These are phyloP conservation scores for Apiospora arundinis DNA, from an alignment of 2,329 filamentous ascomycete genomes.

Conservation along the genomic window DNA sequence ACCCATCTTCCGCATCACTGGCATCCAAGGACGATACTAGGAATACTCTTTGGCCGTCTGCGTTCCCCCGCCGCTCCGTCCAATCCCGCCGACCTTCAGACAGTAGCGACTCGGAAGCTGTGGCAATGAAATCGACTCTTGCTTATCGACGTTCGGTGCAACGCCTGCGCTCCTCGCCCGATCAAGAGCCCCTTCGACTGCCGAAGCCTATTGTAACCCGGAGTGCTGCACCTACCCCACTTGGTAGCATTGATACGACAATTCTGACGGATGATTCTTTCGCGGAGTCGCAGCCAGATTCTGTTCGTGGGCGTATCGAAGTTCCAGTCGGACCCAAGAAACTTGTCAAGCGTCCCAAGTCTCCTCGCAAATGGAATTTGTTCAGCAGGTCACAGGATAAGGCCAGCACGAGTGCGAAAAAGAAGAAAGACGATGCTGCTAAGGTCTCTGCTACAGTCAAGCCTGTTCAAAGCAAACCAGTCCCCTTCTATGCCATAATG, in stretches of 20 bases:
- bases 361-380: slow-evolving; percentile 68
- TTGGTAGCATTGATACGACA: slow-evolving; percentile 63
- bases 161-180: slow-evolving; percentile 52
- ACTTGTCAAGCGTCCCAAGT: slow-evolving; percentile 59
- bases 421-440: slow-evolving; percentile 41
- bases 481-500: slow-evolving; percentile 68
- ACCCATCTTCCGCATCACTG: slow-evolving; percentile 48
- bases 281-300: slow-evolving; percentile 47
- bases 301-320: slow-evolving; percentile 39
- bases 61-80: slow-evolving; percentile 49
- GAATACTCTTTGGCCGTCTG: slow-evolving; percentile 60
- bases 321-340: slow-evolving; percentile 54
- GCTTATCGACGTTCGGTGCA: slow-evolving; percentile 63
- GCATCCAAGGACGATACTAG: slow-evolving; percentile 48
- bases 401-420: slow-evolving; percentile 43
- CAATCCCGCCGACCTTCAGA: slow-evolving; percentile 56
- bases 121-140: slow-evolving; percentile 55
- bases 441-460: slow-evolving; percentile 56
- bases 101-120: slow-evolving; percentile 60
- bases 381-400: slow-evolving; percentile 62
- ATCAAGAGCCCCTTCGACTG: slow-evolving; percentile 51
- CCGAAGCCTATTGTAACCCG: slow-evolving; percentile 60
- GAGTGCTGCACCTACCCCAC: slow-evolving; percentile 51
- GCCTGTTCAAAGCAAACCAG: slow-evolving; percentile 54
- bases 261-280: slow-evolving; percentile 64